Base-by-base conservation (phyloP, 768 basidiomycete genomes). In the Lentinula guzmanii region DNA sequence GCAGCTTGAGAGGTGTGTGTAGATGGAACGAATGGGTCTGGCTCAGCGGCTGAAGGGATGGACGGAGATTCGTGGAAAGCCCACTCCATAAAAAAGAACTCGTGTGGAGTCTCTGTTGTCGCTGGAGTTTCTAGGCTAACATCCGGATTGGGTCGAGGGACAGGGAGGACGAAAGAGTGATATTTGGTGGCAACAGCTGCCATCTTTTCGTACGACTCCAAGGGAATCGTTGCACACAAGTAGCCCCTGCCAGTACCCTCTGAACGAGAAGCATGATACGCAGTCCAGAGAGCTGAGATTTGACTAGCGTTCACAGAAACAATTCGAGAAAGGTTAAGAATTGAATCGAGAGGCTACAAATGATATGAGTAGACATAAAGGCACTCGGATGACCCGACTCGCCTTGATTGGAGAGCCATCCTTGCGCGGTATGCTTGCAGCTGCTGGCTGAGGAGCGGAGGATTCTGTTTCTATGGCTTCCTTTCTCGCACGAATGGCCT, bases 81-180 rank as follows among this genome's bases (percentile, higher is more conserved):
- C 96, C 97, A 98, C 72, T 99, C 89, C 62, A 98, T 76, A 68
- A 86, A 87, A 72, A 87, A 93, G 69, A 93, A 91, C 68, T 93
- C 92, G 68, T 87, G 85, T 1, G 88, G 86, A 21, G 63, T 68
- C 37, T 67, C 64, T 21, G 68, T 65, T 5, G 71, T 72, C 7
- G 76, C 71, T 37, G 68, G 65, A 63, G 78, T 78, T 15, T 66
- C 71, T 37, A 74, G 69, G 6, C 64, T 63, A 28, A 73, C 66
- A 28, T 70, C 68, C 1, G 66, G 71, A 43, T 63, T 70, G 13
- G 73, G 64, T 16, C 93, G 82, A 7, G 89, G 86, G 1, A 99
- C 68, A 2, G 97, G 95, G 3, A 96, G 71, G 41, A 98, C 81
- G 68, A 98, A 98, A 13, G 82, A 71, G 0, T 91, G 86, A 70